These are phyloP conservation scores for Apiotrichum akiyoshidainum DNA, from an alignment of 1,284 basidiomycete species.

Conservation along the genomic window DNA sequence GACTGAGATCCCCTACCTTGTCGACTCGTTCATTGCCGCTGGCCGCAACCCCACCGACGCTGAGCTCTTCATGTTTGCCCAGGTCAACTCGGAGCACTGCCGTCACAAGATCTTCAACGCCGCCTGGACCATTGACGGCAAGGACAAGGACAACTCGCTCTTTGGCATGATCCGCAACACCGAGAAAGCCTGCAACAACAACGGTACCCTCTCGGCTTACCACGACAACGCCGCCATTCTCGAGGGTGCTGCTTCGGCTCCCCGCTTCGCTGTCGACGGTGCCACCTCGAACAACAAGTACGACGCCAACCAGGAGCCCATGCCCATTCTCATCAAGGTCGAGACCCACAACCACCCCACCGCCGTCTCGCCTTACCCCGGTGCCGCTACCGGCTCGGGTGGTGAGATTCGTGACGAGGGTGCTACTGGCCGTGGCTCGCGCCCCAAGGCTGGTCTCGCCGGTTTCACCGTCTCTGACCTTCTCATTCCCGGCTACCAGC, in stretches of 20 bases:
- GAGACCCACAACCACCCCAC: slow-evolving; percentile 99
- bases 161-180: slow-evolving; percentile 99
- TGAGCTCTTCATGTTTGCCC: slow-evolving; percentile 99
- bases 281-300: slow-evolving; percentile 56
- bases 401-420: slow-evolving; percentile 99
- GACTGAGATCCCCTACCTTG: slow-evolving; percentile 90
- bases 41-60: slow-evolving; percentile 87
- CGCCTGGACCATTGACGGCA: slow-evolving; percentile 82
- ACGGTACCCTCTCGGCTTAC: slow-evolving; percentile 90
- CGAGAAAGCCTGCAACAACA: slow-evolving; percentile 65
- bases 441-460: slow-evolving; percentile 90
- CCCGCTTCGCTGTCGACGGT: slow-evolving; percentile 66
- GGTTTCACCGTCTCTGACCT: slow-evolving; percentile 97
- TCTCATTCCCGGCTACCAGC: slow-evolving; percentile 77
- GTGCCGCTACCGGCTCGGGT: slow-evolving; percentile 95
- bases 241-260: slow-evolving; percentile 65
- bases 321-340: slow-evolving; percentile 93
- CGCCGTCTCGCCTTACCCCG: slow-evolving; percentile 95
- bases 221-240: slow-evolving; percentile 98
- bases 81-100: slow-evolving; percentile 99
- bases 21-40: slow-evolving; percentile 78
- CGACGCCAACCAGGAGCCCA: slow-evolving; percentile 62
- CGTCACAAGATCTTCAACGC: slow-evolving; percentile 99
- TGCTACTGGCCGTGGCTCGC: slow-evolving; percentile 88
- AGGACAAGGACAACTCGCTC: slow-evolving; percentile 68